These are phyloP conservation scores for Prunus mume DNA, from an alignment of 306 rosid species.

Conservation along the genomic window DNA sequence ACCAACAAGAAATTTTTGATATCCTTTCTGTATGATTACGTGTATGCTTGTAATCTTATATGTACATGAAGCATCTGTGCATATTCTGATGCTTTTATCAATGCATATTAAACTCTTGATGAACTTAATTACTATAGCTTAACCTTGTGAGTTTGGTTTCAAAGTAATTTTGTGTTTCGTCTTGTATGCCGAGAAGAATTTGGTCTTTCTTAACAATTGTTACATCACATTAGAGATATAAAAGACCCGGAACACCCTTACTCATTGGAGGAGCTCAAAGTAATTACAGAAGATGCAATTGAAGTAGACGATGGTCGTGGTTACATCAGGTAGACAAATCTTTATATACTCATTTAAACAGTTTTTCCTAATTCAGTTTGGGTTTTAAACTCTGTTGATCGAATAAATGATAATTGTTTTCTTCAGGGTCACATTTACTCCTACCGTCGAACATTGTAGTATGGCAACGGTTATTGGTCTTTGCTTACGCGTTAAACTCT, in stretches of 20 bases:
- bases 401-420: conserved; percentile 19
- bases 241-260: conserved; percentile 92
- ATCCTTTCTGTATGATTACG: conserved; percentile 43
- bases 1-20: conserved; percentile 84
- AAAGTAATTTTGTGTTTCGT: neutral
- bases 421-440: conserved; percentile 86
- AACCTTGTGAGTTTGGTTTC: neutral
- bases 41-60: neutral
- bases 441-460: conserved; percentile 93
- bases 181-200: neutral
- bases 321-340: conserved; percentile 61
- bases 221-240: conserved; percentile 85
- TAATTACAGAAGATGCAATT: conserved; percentile 80
- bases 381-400: neutral
- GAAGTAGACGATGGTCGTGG: conserved; percentile 71
- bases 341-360: neutral
- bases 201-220: conserved; percentile 52
- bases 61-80: neutral
- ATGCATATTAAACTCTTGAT: neutral
- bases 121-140: neutral
- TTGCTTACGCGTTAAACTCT: conserved; percentile 83
- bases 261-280: conserved; percentile 96
- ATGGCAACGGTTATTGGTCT: conserved; percentile 96
- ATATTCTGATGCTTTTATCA: neutral
- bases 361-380: neutral